Conservation (phyloP, 345 rosid genomes). For the Eucalyptus polybractea region DNA sequence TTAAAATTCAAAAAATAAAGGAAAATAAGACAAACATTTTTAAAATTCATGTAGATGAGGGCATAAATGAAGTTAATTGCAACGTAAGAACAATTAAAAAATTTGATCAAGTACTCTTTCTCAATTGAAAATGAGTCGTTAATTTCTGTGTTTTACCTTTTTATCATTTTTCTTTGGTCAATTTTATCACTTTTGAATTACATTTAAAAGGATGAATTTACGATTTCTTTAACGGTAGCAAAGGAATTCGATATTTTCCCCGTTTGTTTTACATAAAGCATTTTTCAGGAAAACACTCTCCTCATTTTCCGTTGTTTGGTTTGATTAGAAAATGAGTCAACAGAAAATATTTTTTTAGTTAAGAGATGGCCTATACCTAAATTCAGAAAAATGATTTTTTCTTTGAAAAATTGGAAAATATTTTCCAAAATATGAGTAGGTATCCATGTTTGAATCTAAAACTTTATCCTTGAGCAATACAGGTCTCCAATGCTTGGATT, state of each 20-base stretch:
- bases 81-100: not conserved
- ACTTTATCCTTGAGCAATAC: not conserved
- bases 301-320: too few species aligned
- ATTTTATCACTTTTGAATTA: not conserved
- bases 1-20: too few species aligned
- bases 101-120: not conserved
- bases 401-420: not conserved
- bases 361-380: fast-evolving
- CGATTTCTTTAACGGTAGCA: not conserved
- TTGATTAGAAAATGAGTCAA: not conserved
- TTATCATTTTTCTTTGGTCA: not conserved
- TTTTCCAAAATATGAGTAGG: not conserved
- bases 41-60: fast-evolving
- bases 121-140: not conserved
- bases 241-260: not conserved
- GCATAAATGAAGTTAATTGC: not conserved
- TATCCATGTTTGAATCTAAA: not conserved
- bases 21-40: not conserved
- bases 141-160: not conserved
- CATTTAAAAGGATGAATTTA: not conserved
- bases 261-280: fast-evolving
- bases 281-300: not conserved
- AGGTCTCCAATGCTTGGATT: too few species aligned
- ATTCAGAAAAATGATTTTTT: too few species aligned
- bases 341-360: fast-evolving